phyloP scores from a whole-genome alignment of 2,329 filamentous ascomycete genomes.

The Calonectria pauciramosa region DNA sequence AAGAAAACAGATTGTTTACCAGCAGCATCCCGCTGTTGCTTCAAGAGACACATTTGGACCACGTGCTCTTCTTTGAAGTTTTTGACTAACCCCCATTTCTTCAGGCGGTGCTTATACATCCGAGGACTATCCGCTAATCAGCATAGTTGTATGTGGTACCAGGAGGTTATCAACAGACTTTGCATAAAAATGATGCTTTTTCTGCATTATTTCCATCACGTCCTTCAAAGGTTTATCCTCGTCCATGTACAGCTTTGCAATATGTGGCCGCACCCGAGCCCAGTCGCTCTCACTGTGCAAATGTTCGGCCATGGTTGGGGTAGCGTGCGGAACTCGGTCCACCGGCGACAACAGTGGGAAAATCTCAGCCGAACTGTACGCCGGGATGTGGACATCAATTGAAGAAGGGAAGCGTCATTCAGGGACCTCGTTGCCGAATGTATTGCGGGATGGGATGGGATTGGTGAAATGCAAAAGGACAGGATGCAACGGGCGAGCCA shows the following conservation, averaged over 20 bases:
- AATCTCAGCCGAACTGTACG: background rate
- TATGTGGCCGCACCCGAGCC: background rate
- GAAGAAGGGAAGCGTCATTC: background rate
- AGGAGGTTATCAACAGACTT: background rate
- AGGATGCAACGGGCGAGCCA: background rate
- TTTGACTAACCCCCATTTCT: slow-evolving; percentile 7
- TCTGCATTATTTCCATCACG: background rate
- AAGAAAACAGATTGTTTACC: background rate
- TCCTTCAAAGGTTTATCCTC: background rate
- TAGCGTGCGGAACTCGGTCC: background rate
- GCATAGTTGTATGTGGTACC: background rate
- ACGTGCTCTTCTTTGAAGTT: background rate
- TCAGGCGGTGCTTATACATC: slow-evolving; percentile 2
- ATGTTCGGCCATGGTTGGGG: background rate
- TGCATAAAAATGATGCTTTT: background rate
- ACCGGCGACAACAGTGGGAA: background rate
- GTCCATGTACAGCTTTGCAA: background rate
- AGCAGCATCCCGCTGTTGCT: background rate
- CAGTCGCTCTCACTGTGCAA: background rate
- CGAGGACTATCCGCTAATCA: background rate
- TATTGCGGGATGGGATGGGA: background rate
- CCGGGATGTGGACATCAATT: background rate
- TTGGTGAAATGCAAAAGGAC: slow-evolving; percentile 1
- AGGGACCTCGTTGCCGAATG: background rate
- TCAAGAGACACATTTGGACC: slow-evolving; percentile 2